Evolutionary conservation across 2,329 filamentous ascomycete genomes (phyloP), one percentile per base, ranked within the genome.

Genomic region (Colletotrichum sp.): DNA sequence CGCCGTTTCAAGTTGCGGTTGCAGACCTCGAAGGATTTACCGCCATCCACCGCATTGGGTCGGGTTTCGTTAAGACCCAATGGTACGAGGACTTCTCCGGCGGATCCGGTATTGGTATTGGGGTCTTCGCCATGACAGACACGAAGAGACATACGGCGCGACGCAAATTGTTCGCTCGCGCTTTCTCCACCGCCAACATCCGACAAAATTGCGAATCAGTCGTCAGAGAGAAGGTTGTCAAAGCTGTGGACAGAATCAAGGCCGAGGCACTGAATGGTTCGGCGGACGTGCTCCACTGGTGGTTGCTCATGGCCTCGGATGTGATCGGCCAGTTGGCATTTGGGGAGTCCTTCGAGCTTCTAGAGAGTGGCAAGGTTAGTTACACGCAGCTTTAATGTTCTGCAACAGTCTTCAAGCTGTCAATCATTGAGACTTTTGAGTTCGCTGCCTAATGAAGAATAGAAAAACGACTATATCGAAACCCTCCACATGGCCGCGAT

Each of bases 281-380:
- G 0, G 83, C 82, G 0, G 89, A 92, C 75, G 80, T 91, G 0
- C 84, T 86, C 74, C 90, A 90, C 72, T 91, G 90, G 90, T 89
- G 84, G 82, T 79, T 87, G 6, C 90, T 90, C 67, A 86, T 91
- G 84, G 81, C 89, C 0, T 90, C 89, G 0, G 90, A 92, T 78
- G 81, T 90, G 0, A 89, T 91, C 65, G 88, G 86, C 0, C 85
- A 90, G 64, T 79, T 92, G 16, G 86, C 83, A 2, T 92, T 92
- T 80, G 90, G 90, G 0, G 86, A 91, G 32, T 88, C 88, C 1
- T 91, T 91, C 72, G 80, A 82, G 1, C 88, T 88, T 82, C 80
- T 92, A 5, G 89, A 91, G 71, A 80, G 80, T 5, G 88, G 88
- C 16, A 80, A 87, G 82, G 89, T 90, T 3, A 30, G 61, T 48